A percentile compares a stretch with the other conserved stretches of the same genome.
Conservation (phyloP, 495 filamentous ascomycete species). For the Aspergillus nanangensis region DNA sequence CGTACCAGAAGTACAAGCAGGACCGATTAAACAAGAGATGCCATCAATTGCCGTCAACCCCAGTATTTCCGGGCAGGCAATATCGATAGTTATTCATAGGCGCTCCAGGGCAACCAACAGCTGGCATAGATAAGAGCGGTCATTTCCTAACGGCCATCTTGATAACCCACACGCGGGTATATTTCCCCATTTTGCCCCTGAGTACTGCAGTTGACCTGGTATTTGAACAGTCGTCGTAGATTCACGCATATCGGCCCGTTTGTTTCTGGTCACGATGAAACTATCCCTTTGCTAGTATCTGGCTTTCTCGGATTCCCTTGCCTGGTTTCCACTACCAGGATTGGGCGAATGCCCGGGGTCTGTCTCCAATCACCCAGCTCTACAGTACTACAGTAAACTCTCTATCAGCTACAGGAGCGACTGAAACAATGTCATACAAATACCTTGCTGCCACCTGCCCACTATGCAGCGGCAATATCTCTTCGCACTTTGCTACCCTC, state of each 20-base stretch:
- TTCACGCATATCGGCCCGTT: not conserved
- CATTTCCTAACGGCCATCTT: not conserved
- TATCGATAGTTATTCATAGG: not conserved
- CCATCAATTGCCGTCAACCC: not conserved
- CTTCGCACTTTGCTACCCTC: not conserved
- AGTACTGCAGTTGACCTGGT: no score
- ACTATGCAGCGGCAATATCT: not conserved
- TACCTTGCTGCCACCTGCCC: not conserved
- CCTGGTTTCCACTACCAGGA: no score
- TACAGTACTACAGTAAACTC: not conserved
- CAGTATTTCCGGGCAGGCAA: not conserved
- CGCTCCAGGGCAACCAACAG: not conserved
- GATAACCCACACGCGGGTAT: not conserved
- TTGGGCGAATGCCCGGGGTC: no score
- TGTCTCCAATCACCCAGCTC: not conserved
- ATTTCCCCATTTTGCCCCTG: not conserved
- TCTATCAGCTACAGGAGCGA: not conserved
- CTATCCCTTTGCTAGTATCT: no score
- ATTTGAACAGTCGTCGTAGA: not conserved
- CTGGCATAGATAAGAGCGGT: not conserved
- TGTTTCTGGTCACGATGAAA: not conserved
- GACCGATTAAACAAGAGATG: no score
- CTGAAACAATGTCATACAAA: not conserved
- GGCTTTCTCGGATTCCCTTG: no score
- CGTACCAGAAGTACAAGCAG: not conserved